Base-by-base conservation (phyloP, 768 basidiomycete species). In the Pleurotus sapidus region DNA sequence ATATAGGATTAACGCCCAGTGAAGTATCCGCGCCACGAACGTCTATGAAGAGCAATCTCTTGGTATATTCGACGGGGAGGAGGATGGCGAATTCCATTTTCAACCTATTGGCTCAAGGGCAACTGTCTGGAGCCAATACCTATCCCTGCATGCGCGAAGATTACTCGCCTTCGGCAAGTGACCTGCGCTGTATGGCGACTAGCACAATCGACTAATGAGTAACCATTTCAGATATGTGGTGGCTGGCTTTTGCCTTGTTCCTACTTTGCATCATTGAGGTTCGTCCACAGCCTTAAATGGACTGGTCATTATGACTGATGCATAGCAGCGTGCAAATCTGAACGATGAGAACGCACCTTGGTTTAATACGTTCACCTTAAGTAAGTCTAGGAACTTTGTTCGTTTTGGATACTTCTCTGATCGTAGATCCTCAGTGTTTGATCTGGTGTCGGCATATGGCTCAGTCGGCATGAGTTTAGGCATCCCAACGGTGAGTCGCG, bases 1-100 rank as follows among this genome's bases (percentile, higher is more conserved):
- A 34, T 49, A 7, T 49, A 49, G 14, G 12, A 9, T 34, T 15
- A 24, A 18, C 9, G 27, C 40, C 4, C 18, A n/a, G 30, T 38
- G 2, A 50, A 91, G 91, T 68, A 91, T 98, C 18, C 92, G 96
- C 8, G 88, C 92, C 15, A 87, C 89, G 46, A 93, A 93, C 63
- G 92, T 93, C 0, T 97, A 56, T 25, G 55, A 56, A 17, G 55
- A 56, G 18, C 42, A 47, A 46, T 56, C 55, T 18, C 55, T 56
- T 6, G 55, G 43, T 37, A 47, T 56, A 3, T 56, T 46, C 12
- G 55, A 56, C 15, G 25, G 25, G 15, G 43, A 46, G n/a, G 55
- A 56, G 11, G 55, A 56, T 25, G 55, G 43, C 7, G 55, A 46
- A 23, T 37, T 47, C 42, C 15, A 46, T 40, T 47, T 56, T 39